Conservation (phyloP, 768 basidiomycete genomes). For the Amylocystis lapponica region DNA sequence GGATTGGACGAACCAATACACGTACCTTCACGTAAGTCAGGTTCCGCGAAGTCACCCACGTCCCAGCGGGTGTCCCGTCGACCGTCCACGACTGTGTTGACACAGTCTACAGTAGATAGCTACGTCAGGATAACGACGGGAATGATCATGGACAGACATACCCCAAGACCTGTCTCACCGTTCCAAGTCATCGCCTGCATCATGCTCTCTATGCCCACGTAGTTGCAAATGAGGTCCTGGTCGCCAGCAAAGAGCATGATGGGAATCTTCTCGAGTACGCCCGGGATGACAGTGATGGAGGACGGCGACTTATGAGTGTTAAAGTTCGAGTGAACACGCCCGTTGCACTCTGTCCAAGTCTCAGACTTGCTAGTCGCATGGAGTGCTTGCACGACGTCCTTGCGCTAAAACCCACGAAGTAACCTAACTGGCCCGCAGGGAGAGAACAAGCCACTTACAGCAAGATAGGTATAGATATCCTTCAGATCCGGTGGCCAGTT, state of each 20-base stretch:
- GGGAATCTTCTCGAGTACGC: constrained; percentile 70
- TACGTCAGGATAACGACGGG: neutral
- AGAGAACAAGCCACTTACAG: constrained; percentile 49
- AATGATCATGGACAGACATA: constrained; percentile 33
- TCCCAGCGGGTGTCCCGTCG: constrained; percentile 71
- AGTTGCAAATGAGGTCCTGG: constrained; percentile 95
- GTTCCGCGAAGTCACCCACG: constrained; percentile 87
- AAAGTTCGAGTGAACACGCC: constrained; percentile 60
- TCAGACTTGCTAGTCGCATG: constrained; percentile 76
- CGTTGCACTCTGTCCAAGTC: constrained; percentile 84
- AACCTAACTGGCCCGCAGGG: too few relatives aligned
- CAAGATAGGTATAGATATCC: constrained; percentile 70
- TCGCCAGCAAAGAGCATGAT: constrained; percentile 93
- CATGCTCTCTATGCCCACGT: constrained; percentile 83
- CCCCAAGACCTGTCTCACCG: constrained; percentile 77
- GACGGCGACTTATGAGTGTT: constrained; percentile 52
- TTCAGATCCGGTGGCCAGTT: constrained; percentile 92
- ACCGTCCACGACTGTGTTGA: constrained; percentile 74
- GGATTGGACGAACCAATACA: neutral
- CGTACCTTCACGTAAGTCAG: constrained; percentile 88
- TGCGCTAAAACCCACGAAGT: constrained; percentile 42
- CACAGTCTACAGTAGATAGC: constrained; percentile 44
- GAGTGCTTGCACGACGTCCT: constrained; percentile 74
- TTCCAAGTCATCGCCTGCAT: constrained; percentile 84
- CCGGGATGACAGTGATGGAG: constrained; percentile 70